A percentile compares a stretch with the other conserved stretches of the same genome.
Evolutionary conservation across 306 rosid species (phyloP).

Genomic region (Vigna radiata): DNA sequence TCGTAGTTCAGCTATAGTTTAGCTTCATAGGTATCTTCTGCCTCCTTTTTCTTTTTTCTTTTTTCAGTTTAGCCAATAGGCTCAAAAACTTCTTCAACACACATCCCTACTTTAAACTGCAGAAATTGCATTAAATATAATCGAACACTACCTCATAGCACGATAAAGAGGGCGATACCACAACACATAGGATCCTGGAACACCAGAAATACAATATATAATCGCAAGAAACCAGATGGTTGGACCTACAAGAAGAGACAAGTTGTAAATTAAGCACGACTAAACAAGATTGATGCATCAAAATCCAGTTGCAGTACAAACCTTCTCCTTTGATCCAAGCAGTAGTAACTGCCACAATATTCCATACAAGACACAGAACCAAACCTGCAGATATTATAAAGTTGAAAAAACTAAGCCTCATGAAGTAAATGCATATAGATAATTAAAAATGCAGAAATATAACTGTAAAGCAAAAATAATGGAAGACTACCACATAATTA

Average conservation of each 20-base stretch:
- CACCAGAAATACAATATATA: conserved; percentile 75
- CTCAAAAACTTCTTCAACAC: conserved; percentile 32
- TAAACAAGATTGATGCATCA: conserved; percentile 20
- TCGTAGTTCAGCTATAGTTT: conserved; percentile 34
- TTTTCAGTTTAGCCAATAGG: conserved; percentile 28
- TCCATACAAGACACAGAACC: conserved; percentile 78
- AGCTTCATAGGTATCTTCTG: conserved; percentile 12
- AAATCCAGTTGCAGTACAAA: conserved; percentile 45
- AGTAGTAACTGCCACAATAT: conserved; percentile 73
- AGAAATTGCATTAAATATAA: conserved; percentile 30
- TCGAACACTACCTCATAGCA: conserved; percentile 78
- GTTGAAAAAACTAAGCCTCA: conserved; percentile 29
- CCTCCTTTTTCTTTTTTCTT: background rate
- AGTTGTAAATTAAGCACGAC: conserved; percentile 40
- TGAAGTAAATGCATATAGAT: background rate
- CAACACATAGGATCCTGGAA: conserved; percentile 78
- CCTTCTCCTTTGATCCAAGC: conserved; percentile 95
- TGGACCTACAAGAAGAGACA: conserved; percentile 63
- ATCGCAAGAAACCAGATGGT: conserved; percentile 86
- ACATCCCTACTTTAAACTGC: conserved; percentile 36
- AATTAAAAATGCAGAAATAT: too few relatives aligned
- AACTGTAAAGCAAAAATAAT: too few relatives aligned
- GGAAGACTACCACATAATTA: too few relatives aligned
- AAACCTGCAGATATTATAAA: conserved; percentile 67
- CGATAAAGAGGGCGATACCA: conserved; percentile 99